Base-by-base conservation (phyloP, 805 yeast genomes). In the Nakazawaea anatomiae region DNA sequence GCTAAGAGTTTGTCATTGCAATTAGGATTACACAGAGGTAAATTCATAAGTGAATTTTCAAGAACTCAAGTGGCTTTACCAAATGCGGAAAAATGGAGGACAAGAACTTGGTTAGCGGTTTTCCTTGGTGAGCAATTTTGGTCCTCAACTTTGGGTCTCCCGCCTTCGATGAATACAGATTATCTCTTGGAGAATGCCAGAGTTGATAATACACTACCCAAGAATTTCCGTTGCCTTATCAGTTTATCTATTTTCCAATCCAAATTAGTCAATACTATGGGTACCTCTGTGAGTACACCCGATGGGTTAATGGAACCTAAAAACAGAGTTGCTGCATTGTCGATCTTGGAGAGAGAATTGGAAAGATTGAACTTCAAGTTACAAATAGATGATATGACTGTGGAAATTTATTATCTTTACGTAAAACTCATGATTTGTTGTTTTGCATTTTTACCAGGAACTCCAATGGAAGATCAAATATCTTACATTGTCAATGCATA, bases 31-130 rank as follows among this genome's bases (percentile, higher is more conserved):
- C 97, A 91, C 66, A 73, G 97, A 56, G 97, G 97, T 29, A 87
- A 87, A 63, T 91, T 91, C 64, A 89, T 91, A 57, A 82, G 86
- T 55, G 97, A 91, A 61, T 91, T 91, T 58, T 85, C 95, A 6
- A 75, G 97, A 60, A 87, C 92, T 32, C 97, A 91, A 63, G 94
- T 87, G 4, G 79, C 88, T 28, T 73, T 90, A 66, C 92, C 92
- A 0, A 89, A 91, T 66, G 92, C 96, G 5, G 97, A 89, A 58
- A 84, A 83, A 61, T 91, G 97, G 97, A 77, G 97, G 65, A 89
- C 97, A 1, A 73, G 96, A 57, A 81, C 96, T 1, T 91, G 97
- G 97, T 70, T 89, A 31, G 90, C 92, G 2, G 85, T 88, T 4
- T 91, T 87, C 65, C 86, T 90, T 61, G 76, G 89, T 44, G 97